Conservation (phyloP, 1,284 basidiomycete species). For the Volvariella volvacea region DNA sequence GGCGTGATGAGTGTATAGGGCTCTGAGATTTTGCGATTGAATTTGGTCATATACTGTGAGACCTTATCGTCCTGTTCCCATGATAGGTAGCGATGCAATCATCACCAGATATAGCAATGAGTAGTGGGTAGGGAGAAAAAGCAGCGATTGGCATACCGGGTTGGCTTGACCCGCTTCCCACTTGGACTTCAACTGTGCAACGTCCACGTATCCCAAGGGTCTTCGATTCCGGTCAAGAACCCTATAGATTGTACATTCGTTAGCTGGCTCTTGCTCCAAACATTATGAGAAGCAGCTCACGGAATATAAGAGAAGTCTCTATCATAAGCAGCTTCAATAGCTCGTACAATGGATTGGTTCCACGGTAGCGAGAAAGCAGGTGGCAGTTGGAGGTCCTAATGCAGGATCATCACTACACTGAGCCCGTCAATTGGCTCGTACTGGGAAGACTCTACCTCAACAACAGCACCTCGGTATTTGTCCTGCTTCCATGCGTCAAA, state of each 20-base stretch:
- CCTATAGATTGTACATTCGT: conserved; percentile 28
- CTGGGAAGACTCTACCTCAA: no score
- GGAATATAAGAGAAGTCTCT: conserved; percentile 89
- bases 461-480: conserved; percentile 76
- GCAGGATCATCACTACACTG: neutral
- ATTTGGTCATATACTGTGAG: conserved; percentile 67
- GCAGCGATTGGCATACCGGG: conserved; percentile 42
- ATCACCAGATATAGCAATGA: neutral
- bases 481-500: conserved; percentile 23
- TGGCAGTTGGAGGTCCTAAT: conserved; percentile 79
- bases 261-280: neutral
- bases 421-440: conserved; percentile 16
- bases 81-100: conserved; percentile 1
- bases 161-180: conserved; percentile 71
- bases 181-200: conserved; percentile 63
- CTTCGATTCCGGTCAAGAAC: conserved; percentile 68
- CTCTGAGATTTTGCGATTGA: conserved; percentile 58
- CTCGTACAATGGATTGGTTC: conserved; percentile 63
- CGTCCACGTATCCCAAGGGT: conserved; percentile 80
- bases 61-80: conserved; percentile 53
- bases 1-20: conserved; percentile 81
- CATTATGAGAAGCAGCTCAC: conserved; percentile 30
- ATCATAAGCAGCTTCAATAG: conserved; percentile 83
- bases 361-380: conserved; percentile 82
- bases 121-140: neutral